Evolutionary conservation across 23 red algal genomes (phyloP), one percentile per base, ranked within the genome.

Genomic region (Cyanidiococcus yangmingshanensis): DNA sequence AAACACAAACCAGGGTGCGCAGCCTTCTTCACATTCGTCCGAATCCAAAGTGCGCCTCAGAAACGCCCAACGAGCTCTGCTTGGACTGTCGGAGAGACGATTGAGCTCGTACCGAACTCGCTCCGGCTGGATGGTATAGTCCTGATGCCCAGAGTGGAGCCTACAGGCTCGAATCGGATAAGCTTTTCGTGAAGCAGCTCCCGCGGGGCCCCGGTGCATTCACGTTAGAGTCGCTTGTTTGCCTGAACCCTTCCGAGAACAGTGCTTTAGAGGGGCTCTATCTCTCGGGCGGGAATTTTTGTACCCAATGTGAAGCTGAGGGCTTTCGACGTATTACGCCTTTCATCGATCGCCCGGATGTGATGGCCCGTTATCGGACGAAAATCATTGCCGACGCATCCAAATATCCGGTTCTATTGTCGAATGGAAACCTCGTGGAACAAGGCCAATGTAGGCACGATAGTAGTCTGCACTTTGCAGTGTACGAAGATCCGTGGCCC

Each of bases 301-400:
- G 85, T 54, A 97, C 87, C 0, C 93, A 97, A 68, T 97, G 93
- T 68, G 93, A 97, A 51, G 93, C 93, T 37, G 93, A 97, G 58
- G 93, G 86, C 0, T 97, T 97, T 57, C 80, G 93, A 17, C 79
- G 83, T 38, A 97, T 97, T 27, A 90, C 85, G 0, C 88, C 85
- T 39, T 97, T 82, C 81, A 76, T 83, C 38, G 93, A 97, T 74
- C 74, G 93, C 24, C 93, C 93, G n/a, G 93, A 97, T 68, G 93
- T 97, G 0, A 87, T 97, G 87, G 63, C 84, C n/a, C 83, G 75
- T n/a, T 97, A 86, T 68, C 41, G 75, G 2, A 87, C 87, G 40
- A 51, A 57, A 26, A 75, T 97, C 21, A 68, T 85, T 38, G 93
- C 50, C 12, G 79, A 84, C 58, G 51, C 58, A 7, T 77, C 75